Evolutionary conservation across 768 basidiomycete genomes (phyloP), one percentile per base, ranked within the genome.

Genomic region (Termitomyces bulborhizus): DNA sequence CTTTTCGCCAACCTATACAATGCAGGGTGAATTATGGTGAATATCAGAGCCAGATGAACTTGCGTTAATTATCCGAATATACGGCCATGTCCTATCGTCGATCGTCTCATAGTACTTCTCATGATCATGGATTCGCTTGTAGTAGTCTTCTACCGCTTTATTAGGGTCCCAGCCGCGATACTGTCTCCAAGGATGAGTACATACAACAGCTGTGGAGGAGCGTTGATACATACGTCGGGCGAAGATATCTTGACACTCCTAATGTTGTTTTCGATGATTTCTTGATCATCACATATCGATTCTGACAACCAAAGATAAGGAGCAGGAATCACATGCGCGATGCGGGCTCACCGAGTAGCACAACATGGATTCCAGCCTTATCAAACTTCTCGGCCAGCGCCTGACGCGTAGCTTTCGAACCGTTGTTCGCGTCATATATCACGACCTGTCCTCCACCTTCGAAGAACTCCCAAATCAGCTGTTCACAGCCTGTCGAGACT

Each of bases 351-450:
- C 96, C 96, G 26, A 99, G 80, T 71, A 98, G 78, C 62, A 98
- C 82, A 57, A 99, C 92, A 76, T 98, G 96, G 50, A 98, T 88
- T 1, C 90, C 93, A 21, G 71, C 79, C 64, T 82, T 81, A 68
- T 90, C 87, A 65, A 96, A 98, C 71, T 84, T 94, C 71, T 94
- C 85, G 0, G 86, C 85, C 47, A 97, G 69, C 21, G 75, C 74
- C 58, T 87, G 83, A 53, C 97, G 75, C 31, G 78, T 79, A 46
- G 77, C 79, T 21, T 77, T 75, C 6, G 83, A 84, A 1, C 93
- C 93, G 62, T 98, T 98, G 66, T 99, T 99, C 29, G 97, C 97
- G 67, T 99, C 97, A 73, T 98, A 98, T 59, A 99, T 95, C 37
- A 96, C 93, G 26, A 98, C 95, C 69, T 99, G 97, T 0, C 96